Base-by-base conservation (phyloP, 1,139 yeast genomes). In the Diutina scorzettiae region DNA sequence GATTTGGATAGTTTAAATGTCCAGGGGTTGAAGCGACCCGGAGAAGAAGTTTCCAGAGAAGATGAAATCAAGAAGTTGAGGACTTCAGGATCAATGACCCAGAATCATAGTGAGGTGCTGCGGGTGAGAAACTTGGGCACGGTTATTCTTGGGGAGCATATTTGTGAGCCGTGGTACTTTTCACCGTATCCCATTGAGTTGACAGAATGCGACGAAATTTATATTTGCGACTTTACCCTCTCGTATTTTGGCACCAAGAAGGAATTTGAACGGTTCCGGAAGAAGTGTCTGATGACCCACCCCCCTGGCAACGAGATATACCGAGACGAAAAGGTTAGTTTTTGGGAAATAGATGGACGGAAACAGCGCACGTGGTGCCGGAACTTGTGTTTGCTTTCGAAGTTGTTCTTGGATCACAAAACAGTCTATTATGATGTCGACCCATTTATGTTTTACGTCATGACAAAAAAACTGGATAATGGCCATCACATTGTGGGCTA, bases 271-370 rank as follows among this genome's bases (percentile, higher is more conserved):
- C 67, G 99, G 46, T 91, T 85, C 62, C 71, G 97, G 54, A 60
- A 76, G 19, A 91, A 91, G 57, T 84, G 95, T 54, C 81, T 94
- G 3, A 66, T 81, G 63, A 78, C 81, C 52, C 97, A 91, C 54
- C 99, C 99, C 0, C 98, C 99, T 0, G 99, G 99, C 0, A 91
- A 91, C 61, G 98, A 91, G 56, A 89, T 91, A 16, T 91, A 91
- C 58, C 68, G 98, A 44, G 98, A 93, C 57, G 85, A 76, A 14
- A 71, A 73, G 49, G 80, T 63, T 50, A 75, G 68, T 32, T 89
- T 91, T 57, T 91, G 91, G 71, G 99, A 91, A 59, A 87, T 91
- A 47, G 99, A 91, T 58, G 99, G 98, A 5, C 70, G 96, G 46
- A 82, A 84, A 51, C 98, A 91, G 60, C 68, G 97, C 46, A 82